These are phyloP conservation scores for Alternaria hordeiaustralica DNA, from an alignment of 2,329 filamentous ascomycete genomes.

Conservation along the genomic window DNA sequence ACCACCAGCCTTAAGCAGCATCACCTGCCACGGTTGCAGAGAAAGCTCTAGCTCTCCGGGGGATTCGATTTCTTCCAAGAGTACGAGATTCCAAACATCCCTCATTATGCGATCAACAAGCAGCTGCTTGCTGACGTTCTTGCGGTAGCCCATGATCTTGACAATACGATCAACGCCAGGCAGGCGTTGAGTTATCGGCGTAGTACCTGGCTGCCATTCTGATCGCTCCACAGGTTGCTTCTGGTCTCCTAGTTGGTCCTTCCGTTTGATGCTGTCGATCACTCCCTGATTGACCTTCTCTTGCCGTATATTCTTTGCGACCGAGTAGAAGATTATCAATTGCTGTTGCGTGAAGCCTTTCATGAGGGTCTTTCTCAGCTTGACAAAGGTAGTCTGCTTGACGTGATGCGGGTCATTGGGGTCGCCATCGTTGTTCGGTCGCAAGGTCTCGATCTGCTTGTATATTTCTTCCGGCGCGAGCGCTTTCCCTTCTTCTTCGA, in stretches of 20 bases:
- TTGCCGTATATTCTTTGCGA: slow-evolving; percentile 29
- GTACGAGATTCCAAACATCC: slow-evolving; percentile 39
- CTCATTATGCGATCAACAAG: slow-evolving; percentile 45
- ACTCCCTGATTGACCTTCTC: slow-evolving; percentile 24
- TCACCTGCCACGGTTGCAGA: slow-evolving; percentile 43
- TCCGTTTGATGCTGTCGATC: slow-evolving; percentile 20
- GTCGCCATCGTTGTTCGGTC: slow-evolving; percentile 27
- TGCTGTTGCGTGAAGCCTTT: slow-evolving; percentile 39
- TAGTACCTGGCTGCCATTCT: slow-evolving; percentile 42
- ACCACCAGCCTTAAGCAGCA: slow-evolving; percentile 39
- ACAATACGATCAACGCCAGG: slow-evolving; percentile 26
- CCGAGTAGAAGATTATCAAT: slow-evolving; percentile 41
- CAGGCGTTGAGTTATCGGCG: slow-evolving; percentile 31
- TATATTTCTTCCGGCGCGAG: slow-evolving; percentile 39
- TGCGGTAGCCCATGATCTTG: slow-evolving; percentile 9
- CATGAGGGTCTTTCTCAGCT: slow-evolving; percentile 30
- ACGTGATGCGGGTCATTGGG: slow-evolving; percentile 38
- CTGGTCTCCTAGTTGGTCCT: slow-evolving; percentile 11
- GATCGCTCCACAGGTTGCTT: slow-evolving; percentile 31
- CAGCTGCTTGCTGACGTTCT: slow-evolving; percentile 33
- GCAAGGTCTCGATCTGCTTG: slow-evolving; percentile 40
- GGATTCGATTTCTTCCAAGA: slow-evolving; percentile 46
- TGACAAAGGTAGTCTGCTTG: slow-evolving; percentile 32
- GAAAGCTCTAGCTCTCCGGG: slow-evolving; percentile 45
- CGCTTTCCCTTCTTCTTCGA: slow-evolving; percentile 31